Evolutionary conservation across 1,284 basidiomycete species (phyloP).

Genomic region (Somion occarium): DNA sequence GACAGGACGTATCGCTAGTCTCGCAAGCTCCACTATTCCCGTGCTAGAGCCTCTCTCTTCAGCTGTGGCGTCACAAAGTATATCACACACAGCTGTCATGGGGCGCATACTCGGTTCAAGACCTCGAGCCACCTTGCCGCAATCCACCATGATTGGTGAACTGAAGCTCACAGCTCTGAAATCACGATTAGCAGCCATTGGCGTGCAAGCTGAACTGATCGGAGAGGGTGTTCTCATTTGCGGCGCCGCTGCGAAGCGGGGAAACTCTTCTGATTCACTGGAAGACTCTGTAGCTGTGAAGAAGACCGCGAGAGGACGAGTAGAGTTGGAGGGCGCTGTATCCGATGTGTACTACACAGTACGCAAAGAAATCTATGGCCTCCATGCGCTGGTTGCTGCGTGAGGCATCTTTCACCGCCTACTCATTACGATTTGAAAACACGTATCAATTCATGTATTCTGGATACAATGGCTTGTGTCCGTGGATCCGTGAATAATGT

Average conservation of each 20-base stretch:
- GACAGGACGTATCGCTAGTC: slow-evolving; percentile 76
- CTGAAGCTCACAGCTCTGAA: slow-evolving; percentile 87
- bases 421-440: slow-evolving; percentile 17
- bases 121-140: slow-evolving; percentile 57
- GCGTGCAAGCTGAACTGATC: slow-evolving; percentile 86
- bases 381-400: slow-evolving; percentile 83
- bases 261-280: slow-evolving; percentile 42
- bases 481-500: too few species aligned
- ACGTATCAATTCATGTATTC: too few species aligned
- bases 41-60: slow-evolving; percentile 52
- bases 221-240: slow-evolving; percentile 96
- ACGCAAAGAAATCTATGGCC: slow-evolving; percentile 80
- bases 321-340: slow-evolving; percentile 85
- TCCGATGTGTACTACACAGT: slow-evolving; percentile 89
- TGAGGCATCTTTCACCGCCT: slow-evolving; percentile 28
- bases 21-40: slow-evolving; percentile 74
- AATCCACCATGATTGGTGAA: slow-evolving; percentile 94
- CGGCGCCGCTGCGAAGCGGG: slow-evolving; percentile 55
- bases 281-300: slow-evolving; percentile 81
- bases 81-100: slow-evolving; percentile 22
- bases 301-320: slow-evolving; percentile 78
- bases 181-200: slow-evolving; percentile 63
- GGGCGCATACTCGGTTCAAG: slow-evolving; percentile 56
- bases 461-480: too few species aligned
- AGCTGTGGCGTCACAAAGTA: slow-evolving; percentile 10